Evolutionary conservation across 2,329 filamentous ascomycete species (phyloP).

Genomic region (Xylaria sp.): DNA sequence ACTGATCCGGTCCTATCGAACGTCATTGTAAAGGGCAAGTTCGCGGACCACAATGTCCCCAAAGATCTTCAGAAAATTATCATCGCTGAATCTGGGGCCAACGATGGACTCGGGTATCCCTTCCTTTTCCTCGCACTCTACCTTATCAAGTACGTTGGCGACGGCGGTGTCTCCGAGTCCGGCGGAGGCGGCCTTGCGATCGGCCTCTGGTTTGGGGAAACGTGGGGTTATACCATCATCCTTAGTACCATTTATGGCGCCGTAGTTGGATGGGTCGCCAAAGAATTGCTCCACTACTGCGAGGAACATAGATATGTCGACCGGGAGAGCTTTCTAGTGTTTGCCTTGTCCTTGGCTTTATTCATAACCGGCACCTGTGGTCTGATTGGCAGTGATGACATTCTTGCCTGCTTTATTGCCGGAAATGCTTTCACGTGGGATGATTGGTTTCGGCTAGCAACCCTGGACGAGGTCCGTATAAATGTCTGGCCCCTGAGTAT

Average conservation of each 20-base stretch:
- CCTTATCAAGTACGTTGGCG: conserved; percentile 78
- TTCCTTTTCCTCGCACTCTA: conserved; percentile 89
- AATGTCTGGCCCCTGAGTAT: not conserved
- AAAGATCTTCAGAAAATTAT: conserved; percentile 83
- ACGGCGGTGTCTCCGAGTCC: conserved; percentile 62
- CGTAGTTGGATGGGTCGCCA: conserved; percentile 81
- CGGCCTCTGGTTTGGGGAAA: conserved; percentile 85
- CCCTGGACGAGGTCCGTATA: conserved; percentile 74
- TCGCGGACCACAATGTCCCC: conserved; percentile 90
- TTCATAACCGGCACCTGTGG: conserved; percentile 90
- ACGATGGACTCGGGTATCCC: conserved; percentile 89
- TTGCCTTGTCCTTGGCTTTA: conserved; percentile 84
- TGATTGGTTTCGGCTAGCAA: conserved; percentile 92
- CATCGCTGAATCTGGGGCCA: conserved; percentile 84
- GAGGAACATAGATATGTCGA: conserved; percentile 85
- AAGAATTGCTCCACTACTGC: conserved; percentile 84
- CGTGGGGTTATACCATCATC: conserved; percentile 84
- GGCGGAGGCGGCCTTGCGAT: conserved; percentile 76
- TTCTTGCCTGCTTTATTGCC: conserved; percentile 91
- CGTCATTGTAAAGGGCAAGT: conserved; percentile 92
- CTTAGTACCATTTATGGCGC: conserved; percentile 82
- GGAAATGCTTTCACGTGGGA: conserved; percentile 93
- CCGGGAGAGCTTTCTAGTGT: conserved; percentile 87
- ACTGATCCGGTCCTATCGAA: conserved; percentile 91
- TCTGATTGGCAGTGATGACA: conserved; percentile 87